Percentiles rank a stretch among this genome's conserved stretches.
Evolutionary conservation across 2,329 filamentous ascomycete species (phyloP).

Genomic region (Eutypella sp.): DNA sequence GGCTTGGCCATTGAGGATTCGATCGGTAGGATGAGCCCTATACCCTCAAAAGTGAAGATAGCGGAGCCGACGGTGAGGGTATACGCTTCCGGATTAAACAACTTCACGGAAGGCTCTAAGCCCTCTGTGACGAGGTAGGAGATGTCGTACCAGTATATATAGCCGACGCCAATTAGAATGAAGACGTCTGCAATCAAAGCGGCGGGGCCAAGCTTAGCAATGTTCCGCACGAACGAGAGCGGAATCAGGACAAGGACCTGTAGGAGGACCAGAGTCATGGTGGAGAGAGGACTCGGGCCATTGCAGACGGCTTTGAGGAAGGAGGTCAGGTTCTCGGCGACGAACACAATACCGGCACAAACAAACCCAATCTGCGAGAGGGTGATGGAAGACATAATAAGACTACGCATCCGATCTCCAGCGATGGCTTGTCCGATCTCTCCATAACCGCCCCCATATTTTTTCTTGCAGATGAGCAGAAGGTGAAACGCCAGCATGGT

Average conservation of each 20-base stretch:
- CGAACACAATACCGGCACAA: constrained; percentile 72
- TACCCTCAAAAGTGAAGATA: constrained; percentile 76
- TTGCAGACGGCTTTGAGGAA: constrained; percentile 60
- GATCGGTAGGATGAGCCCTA: constrained; percentile 71
- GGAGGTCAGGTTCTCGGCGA: constrained; percentile 66
- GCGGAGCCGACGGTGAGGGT: constrained; percentile 68
- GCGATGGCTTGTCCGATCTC: constrained; percentile 65
- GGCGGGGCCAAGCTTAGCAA: constrained; percentile 65
- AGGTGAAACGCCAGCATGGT: constrained; percentile 70
- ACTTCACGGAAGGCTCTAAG: constrained; percentile 53
- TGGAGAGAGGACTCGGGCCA: constrained; percentile 44
- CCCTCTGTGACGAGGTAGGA: constrained; percentile 49
- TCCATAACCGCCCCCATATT: constrained; percentile 66
- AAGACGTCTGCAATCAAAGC: constrained; percentile 67
- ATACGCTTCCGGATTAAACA: constrained; percentile 66
- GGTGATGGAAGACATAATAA: constrained; percentile 66
- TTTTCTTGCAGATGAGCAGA: constrained; percentile 60
- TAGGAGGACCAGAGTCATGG: constrained; percentile 57
- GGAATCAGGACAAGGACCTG: constrained; percentile 63
- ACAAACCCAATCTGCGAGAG: constrained; percentile 76
- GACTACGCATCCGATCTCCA: constrained; percentile 55
- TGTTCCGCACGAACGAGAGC: constrained; percentile 66
- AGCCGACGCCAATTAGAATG: constrained; percentile 64
- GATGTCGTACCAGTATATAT: constrained; percentile 71
- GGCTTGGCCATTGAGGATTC: constrained; percentile 71